These are phyloP conservation scores for Vicia sativa DNA, from an alignment of 306 rosid species.

Conservation along the genomic window DNA sequence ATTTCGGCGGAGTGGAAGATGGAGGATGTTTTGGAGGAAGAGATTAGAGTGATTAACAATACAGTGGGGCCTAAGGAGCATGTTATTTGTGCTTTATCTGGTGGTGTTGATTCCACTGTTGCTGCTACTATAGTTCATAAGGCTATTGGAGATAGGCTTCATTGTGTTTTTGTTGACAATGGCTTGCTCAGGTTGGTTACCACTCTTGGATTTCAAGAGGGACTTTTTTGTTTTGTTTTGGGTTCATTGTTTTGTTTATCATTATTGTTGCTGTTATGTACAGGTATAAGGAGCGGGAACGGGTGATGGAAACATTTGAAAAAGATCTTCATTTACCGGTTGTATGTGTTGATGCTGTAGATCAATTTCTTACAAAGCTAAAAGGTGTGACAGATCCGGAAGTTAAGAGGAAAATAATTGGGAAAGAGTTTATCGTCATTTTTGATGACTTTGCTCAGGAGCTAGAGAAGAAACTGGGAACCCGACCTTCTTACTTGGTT, in stretches of 20 bases:
- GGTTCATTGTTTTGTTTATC: background rate
- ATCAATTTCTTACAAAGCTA: conserved; percentile 71
- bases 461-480: conserved; percentile 67
- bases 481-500: conserved; percentile 68
- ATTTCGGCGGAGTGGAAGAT: conserved; percentile 80
- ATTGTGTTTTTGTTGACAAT: conserved; percentile 93
- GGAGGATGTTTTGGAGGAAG: conserved; percentile 86
- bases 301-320: conserved; percentile 87
- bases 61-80: conserved; percentile 67
- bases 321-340: conserved; percentile 88
- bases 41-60: conserved; percentile 65
- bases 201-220: background rate
- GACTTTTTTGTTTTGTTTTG: background rate
- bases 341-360: conserved; percentile 73
- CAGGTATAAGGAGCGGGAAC: conserved; percentile 89
- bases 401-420: conserved; percentile 86
- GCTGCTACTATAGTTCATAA: conserved; percentile 93
- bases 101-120: conserved; percentile 97
- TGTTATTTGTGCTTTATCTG: conserved; percentile 90
- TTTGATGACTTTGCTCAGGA: conserved; percentile 82
- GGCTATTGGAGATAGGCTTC: conserved; percentile 94
- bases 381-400: conserved; percentile 96
- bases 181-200: conserved; percentile 92
- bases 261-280: conserved; percentile 21
- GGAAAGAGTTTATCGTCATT: conserved; percentile 81